Base-by-base conservation (phyloP, 306 rosid genomes). In the Luffa acutangula region DNA sequence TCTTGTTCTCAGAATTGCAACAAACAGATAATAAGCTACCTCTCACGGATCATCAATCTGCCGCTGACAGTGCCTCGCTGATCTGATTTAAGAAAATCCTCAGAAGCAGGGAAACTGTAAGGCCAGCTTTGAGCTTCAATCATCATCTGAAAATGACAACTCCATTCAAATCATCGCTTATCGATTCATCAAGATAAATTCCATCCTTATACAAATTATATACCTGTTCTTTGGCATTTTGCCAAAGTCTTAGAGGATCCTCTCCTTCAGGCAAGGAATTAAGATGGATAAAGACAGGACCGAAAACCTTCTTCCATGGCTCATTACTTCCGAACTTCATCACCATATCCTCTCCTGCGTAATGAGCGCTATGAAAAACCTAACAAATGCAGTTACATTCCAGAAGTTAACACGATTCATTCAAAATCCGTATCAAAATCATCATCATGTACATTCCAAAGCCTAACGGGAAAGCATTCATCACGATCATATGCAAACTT, bases 291-390 rank as follows among this genome's bases (percentile, higher is more conserved):
- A 91, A 95, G 85, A 95, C 80, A 2, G 97, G 98, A 46, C 98
- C 98, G 70, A 84, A 90, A 39, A 95, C 96, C 81, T 91, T 95
- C 89, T 92, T 95, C 98, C 98, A 95, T 34, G 93, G 64, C 87
- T 95, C 97, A 36, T 88, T 87, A 4, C 85, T 51, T 75, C 80
- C 86, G 80, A 95, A 86, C 42, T 87, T 84, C 13, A 93, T 62
- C 45, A 95, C 85, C 86, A 95, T 76, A 76, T 91, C 98, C 76
- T 76, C 92, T 79, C 98, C 98, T 0, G 93, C 82, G 81, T 95
- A 95, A 81, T 95, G 98, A 10, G 92, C 84, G 76, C 98, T 95
- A 9, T 92, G 93, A 86, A 95, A 92, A 77, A 95, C 79, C 98
- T 95, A 87, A 73, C 10, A 70, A 84, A 20, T 39, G 17, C 36